A percentile compares a stretch with the other conserved stretches of the same genome.
These are phyloP conservation scores for Strobilomyces echinocephalus DNA, from an alignment of 768 basidiomycete species.

Conservation along the genomic window DNA sequence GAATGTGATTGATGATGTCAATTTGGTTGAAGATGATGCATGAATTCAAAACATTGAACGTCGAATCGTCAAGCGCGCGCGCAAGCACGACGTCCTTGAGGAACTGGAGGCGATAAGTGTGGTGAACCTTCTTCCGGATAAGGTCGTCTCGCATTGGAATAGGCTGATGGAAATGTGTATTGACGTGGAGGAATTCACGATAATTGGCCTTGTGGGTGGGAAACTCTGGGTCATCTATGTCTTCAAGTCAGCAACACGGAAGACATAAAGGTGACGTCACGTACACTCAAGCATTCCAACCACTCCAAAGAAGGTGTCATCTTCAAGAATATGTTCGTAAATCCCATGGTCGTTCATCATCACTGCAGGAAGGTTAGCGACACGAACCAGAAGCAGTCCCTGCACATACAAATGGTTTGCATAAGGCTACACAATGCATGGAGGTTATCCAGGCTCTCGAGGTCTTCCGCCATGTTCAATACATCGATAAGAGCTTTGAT, in stretches of 20 bases:
- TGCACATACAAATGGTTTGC: constrained; percentile 82
- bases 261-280: constrained; percentile 28
- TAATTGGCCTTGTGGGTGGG: constrained; percentile 96
- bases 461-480: constrained; percentile 84
- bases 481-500: constrained; percentile 82
- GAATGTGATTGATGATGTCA: constrained; percentile 90
- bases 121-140: constrained; percentile 88
- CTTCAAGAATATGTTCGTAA: constrained; percentile 92
- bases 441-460: constrained; percentile 85
- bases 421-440: constrained; percentile 89
- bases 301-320: constrained; percentile 88
- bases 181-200: constrained; percentile 83
- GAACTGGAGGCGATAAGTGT: constrained; percentile 94
- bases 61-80: constrained; percentile 90
- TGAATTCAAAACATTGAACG: constrained; percentile 94
- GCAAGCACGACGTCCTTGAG: constrained; percentile 98
- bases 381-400: not conserved
- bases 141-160: constrained; percentile 71
- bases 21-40: constrained; percentile 99
- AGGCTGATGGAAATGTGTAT: constrained; percentile 84
- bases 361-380: constrained; percentile 44
- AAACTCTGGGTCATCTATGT: constrained; percentile 91
- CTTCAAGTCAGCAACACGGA: constrained; percentile 13
- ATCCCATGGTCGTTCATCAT: constrained; percentile 92
- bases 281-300: constrained; percentile 96